Conservation (phyloP, 1,139 yeast genomes). For the Geotrichum reessii region DNA sequence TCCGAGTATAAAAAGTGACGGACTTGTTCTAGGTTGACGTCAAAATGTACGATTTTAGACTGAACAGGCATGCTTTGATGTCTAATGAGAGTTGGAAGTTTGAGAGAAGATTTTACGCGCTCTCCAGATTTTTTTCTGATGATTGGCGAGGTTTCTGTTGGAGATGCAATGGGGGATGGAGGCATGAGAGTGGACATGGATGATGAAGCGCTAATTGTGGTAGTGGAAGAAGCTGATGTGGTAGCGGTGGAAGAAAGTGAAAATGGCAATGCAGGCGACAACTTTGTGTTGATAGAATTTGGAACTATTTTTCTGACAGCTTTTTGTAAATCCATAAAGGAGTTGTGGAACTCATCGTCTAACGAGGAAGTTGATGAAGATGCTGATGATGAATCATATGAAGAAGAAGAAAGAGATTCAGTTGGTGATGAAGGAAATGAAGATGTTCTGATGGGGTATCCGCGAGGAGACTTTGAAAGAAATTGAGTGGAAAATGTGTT, state of each 20-base stretch:
- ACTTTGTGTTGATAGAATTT: neutral
- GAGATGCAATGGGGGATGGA: constrained; percentile 6
- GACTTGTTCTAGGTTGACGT: constrained; percentile 56
- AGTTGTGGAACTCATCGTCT: constrained; percentile 1
- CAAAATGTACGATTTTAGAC: constrained; percentile 76
- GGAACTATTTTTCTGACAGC: constrained; percentile 14
- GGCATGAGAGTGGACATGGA: constrained; percentile 14
- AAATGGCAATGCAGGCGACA: neutral
- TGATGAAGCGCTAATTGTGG: constrained; percentile 1
- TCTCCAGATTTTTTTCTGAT: constrained; percentile 78
- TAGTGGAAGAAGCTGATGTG: neutral
- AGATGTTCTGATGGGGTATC: neutral
- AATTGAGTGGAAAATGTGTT: neutral
- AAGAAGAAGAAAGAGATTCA: neutral
- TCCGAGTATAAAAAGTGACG: constrained; percentile 68
- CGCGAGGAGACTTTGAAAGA: constrained; percentile 1
- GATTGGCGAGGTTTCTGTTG: constrained; percentile 28
- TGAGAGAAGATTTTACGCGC: constrained; percentile 67
- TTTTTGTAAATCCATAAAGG: constrained; percentile 4
- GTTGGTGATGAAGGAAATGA: constrained; percentile 2
- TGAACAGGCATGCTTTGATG: constrained; percentile 69
- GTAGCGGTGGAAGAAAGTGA: neutral
- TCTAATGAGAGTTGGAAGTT: constrained; percentile 45
- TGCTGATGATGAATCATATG: constrained; percentile 6
- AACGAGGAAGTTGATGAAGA: constrained; percentile 8